Percentiles rank a stretch among this genome's conserved stretches.
phyloP scores from a whole-genome alignment of 2,329 filamentous ascomycete species.

The Botrytis medusae region DNA sequence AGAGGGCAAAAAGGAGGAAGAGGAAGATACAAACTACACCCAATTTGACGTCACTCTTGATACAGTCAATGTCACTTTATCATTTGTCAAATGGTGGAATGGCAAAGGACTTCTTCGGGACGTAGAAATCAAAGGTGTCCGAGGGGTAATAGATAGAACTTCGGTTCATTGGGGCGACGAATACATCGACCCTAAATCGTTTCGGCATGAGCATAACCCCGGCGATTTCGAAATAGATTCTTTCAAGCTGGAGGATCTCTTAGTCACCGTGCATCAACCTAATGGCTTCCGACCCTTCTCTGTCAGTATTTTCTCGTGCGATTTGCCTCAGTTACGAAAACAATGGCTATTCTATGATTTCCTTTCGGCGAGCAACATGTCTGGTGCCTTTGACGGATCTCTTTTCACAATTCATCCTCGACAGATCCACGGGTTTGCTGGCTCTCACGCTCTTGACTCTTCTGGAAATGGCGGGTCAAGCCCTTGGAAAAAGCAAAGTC shows the following conservation, averaged over 20 bases:
- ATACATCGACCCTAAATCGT: conserved; percentile 77
- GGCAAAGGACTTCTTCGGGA: conserved; percentile 88
- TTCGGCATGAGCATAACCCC: conserved; percentile 80
- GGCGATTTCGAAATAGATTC: conserved; percentile 97
- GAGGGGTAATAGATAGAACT: conserved; percentile 89
- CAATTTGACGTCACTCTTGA: conserved; percentile 96
- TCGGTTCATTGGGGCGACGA: conserved; percentile 71
- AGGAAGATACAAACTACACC: conserved; percentile 94
- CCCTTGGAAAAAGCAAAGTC: conserved; percentile 93
- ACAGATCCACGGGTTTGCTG: conserved; percentile 78
- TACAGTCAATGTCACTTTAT: conserved; percentile 92
- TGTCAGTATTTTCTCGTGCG: conserved; percentile 93
- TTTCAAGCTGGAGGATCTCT: conserved; percentile 92
- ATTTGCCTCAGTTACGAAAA: conserved; percentile 87
- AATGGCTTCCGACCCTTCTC: conserved; percentile 90
- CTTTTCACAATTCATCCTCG: conserved; percentile 95
- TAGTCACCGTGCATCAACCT: conserved; percentile 90
- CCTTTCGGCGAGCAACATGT: conserved; percentile 91
- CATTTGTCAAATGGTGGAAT: conserved; percentile 99
- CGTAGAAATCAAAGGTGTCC: conserved; percentile 90
- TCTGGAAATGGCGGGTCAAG: conserved; percentile 61
- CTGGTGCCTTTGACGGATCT: conserved; percentile 90
- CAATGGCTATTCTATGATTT: conserved; percentile 99
- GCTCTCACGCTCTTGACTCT: conserved; percentile 55
- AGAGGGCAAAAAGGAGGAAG: conserved; percentile 48